phyloP scores from a whole-genome alignment of 2,329 filamentous ascomycete species.

The Fusarium sulawesiense region DNA sequence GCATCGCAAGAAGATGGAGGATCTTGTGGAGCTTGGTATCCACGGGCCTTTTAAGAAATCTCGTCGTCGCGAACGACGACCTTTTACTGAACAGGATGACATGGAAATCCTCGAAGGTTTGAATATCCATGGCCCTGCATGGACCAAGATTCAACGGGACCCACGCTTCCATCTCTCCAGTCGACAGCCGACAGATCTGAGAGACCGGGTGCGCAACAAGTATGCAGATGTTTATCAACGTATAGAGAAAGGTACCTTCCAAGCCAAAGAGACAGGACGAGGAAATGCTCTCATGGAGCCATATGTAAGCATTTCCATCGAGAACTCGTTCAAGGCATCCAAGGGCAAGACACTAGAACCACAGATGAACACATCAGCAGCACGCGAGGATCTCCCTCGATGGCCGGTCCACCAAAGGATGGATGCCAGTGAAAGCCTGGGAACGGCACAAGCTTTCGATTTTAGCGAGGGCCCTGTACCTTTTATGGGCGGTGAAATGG shows the following conservation, averaged over 20 bases:
- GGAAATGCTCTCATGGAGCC: conserved; percentile 62
- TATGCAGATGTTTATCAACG: conserved; percentile 68
- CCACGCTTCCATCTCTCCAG: conserved; percentile 66
- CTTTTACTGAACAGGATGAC: conserved; percentile 73
- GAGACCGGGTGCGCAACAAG: conserved; percentile 73
- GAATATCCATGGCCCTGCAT: conserved; percentile 69
- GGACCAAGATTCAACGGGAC: conserved; percentile 74
- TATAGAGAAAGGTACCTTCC: conserved; percentile 66
- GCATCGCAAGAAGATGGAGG: conserved; percentile 67
- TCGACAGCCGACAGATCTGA: conserved; percentile 71
- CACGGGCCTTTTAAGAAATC: conserved; percentile 72
- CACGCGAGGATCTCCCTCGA: conserved; percentile 61
- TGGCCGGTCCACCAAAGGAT: conserved; percentile 54
- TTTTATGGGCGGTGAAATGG: conserved; percentile 67
- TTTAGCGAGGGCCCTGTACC: conserved; percentile 56
- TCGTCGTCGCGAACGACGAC: conserved; percentile 67
- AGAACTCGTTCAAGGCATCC: conserved; percentile 57
- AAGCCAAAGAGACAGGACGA: conserved; percentile 56
- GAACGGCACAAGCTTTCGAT: conserved; percentile 53
- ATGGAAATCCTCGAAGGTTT: conserved; percentile 70
- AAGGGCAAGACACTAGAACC: conserved; percentile 55
- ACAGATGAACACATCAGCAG: conserved; percentile 54
- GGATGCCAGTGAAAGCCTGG: conserved; percentile 47
- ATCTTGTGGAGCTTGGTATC: conserved; percentile 69
- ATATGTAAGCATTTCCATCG: conserved; percentile 62